These are phyloP conservation scores for Scutellaria galericulata DNA, from an alignment of 257 asterid genomes.

Conservation along the genomic window DNA sequence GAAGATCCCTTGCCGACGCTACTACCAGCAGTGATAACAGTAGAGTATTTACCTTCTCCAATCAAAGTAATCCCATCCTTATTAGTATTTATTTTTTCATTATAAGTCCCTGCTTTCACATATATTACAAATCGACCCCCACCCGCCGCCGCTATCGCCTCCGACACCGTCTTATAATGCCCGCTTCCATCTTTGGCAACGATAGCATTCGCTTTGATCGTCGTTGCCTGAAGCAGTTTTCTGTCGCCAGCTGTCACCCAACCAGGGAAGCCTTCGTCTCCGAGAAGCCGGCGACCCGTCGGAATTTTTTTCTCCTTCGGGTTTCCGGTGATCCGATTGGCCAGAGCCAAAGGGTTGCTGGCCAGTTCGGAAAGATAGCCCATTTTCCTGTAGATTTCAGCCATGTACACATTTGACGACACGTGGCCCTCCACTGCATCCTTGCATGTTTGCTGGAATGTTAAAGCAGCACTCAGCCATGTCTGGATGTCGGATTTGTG, in stretches of 20 bases:
- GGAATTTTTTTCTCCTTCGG: neutral
- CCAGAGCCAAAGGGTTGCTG: slow-evolving; percentile 70
- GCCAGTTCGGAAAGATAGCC: slow-evolving; percentile 52
- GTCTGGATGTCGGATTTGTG: slow-evolving; percentile 71
- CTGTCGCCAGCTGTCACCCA: slow-evolving; percentile 59
- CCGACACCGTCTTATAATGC: slow-evolving; percentile 54
- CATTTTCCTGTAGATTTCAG: slow-evolving; percentile 58
- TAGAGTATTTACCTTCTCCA: slow-evolving; percentile 78
- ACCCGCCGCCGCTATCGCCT: slow-evolving; percentile 59
- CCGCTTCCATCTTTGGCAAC: slow-evolving; percentile 88
- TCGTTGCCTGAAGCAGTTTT: slow-evolving; percentile 51
- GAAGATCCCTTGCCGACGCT: slow-evolving; percentile 54
- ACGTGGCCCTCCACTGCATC: slow-evolving; percentile 50
- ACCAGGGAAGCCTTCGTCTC: slow-evolving; percentile 40
- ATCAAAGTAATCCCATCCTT: slow-evolving; percentile 78
- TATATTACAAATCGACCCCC: slow-evolving; percentile 70
- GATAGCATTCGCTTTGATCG: slow-evolving; percentile 53
- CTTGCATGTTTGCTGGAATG: slow-evolving; percentile 73
- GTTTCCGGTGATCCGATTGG: slow-evolving; percentile 48
- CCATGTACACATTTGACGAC: slow-evolving; percentile 40
- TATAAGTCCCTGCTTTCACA: slow-evolving; percentile 75
- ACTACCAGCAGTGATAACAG: slow-evolving; percentile 49
- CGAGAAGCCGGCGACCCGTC: slow-evolving; percentile 34
- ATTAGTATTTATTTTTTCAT: slow-evolving; percentile 55
- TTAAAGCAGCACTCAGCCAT: slow-evolving; percentile 78